These are phyloP conservation scores for Cercophora samala DNA, from an alignment of 495 filamentous ascomycete genomes.

Conservation along the genomic window DNA sequence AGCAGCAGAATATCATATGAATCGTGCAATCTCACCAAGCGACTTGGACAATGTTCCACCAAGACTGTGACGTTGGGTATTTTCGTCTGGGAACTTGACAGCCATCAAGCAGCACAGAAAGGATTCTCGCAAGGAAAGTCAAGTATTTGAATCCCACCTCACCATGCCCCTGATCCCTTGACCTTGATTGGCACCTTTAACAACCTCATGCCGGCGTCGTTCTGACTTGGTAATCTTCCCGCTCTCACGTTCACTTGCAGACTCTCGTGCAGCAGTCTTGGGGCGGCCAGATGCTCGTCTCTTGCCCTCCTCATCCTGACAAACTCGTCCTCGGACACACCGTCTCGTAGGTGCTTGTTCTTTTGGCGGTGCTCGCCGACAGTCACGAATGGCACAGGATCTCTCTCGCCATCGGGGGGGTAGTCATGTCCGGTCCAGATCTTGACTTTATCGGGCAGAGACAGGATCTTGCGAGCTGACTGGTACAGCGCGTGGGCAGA, in stretches of 20 bases:
- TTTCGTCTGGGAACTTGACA: too few species aligned
- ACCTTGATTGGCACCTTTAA: constrained; percentile 46
- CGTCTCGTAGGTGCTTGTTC: constrained; percentile 53
- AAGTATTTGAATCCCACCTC: background rate
- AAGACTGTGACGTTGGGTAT: too few species aligned
- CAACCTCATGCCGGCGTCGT: constrained; percentile 37
- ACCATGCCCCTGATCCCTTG: background rate
- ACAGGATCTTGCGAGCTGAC: constrained; percentile 46
- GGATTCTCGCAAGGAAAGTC: too few species aligned
- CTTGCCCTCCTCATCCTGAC: constrained; percentile 45
- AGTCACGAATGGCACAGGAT: constrained; percentile 44
- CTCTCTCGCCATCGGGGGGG: constrained; percentile 30
- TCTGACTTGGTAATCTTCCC: constrained; percentile 44
- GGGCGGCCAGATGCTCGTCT: constrained; percentile 47
- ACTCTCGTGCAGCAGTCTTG: constrained; percentile 52
- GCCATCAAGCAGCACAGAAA: too few species aligned
- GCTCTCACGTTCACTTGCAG: constrained; percentile 60
- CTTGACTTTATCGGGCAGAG: constrained; percentile 44
- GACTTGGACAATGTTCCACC: too few species aligned
- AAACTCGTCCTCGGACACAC: constrained; percentile 46
- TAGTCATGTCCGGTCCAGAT: constrained; percentile 55
- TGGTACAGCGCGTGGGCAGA: constrained; percentile 42
- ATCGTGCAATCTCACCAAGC: too few species aligned
- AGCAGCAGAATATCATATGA: too few species aligned
- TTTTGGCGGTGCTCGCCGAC: constrained; percentile 46